Base-by-base conservation (phyloP, 106 monocot genomes). In the Dendrobium officinale region DNA sequence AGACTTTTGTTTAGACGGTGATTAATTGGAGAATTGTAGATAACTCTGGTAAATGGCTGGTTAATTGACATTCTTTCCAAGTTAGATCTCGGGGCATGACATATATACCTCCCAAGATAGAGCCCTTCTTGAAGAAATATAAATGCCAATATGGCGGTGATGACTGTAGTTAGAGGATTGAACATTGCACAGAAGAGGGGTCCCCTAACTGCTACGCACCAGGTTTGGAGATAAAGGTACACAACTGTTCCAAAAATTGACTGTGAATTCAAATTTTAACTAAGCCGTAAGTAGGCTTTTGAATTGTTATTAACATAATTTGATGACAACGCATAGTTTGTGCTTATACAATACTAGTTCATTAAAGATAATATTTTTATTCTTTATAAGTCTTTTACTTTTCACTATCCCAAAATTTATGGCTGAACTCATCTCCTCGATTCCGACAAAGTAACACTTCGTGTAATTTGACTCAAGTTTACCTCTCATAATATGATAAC, bases 101-200 rank as follows among this genome's bases (percentile, higher is more conserved):
- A n/a, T n/a, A n/a, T n/a, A 55, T 82, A 87, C 92, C 89, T 92
- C 78, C 92, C 92, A 45, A 87, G 2, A 70, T 92, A 73, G 15
- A 92, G 84, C 26, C 77, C 77, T 45, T 92, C 89, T 26, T 82
- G 79, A 73, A 92, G 89, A 0, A 91, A 1, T 6, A 85, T 9
- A 31, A 58, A 15, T 41, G 85, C 74, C 11, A 82, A 19, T 55
- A 87, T 26, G 59, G 85, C 83, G 8, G 85, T 84, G 74, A 90
- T 80, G 54, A 91, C 75, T 4, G 91, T 86, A 0, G 59, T 80
- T 6, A 91, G 82, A 0, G 92, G 92, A 73, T 77, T 87, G 42
- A 92, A 92, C 82, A 89, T 67, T 17, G 89, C 87, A 20, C 89
- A 85, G 75, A 84, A 92, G 22, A 92, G 80, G 24, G 92, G 89